phyloP scores from a whole-genome alignment of 169 alveolate species.

The Plasmodium malariae region DNA sequence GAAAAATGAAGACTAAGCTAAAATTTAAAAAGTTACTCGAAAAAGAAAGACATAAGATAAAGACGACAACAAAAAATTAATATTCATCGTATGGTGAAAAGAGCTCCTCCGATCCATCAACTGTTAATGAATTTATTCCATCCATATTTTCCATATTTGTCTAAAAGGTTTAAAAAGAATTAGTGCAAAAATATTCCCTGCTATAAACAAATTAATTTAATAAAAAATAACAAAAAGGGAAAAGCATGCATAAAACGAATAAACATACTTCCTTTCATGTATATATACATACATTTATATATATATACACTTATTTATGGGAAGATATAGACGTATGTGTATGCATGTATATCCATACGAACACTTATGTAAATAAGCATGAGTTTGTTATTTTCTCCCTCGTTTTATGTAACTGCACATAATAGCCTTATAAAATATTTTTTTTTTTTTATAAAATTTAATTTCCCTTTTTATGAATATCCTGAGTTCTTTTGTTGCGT shows the following conservation, averaged over 20 bases:
- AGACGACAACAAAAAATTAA: not conserved
- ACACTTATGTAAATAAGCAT: conserved; percentile 4
- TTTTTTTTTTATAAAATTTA: no score
- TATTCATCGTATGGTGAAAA: conserved; percentile 74
- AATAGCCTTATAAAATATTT: no score
- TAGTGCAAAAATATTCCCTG: not conserved
- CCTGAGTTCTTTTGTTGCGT: no score
- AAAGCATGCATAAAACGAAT: not conserved
- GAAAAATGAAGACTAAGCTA: not conserved
- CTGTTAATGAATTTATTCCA: not conserved
- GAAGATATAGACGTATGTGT: no score
- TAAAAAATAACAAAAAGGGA: not conserved
- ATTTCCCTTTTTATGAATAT: no score
- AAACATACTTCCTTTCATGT: not conserved
- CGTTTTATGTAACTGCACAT: no score
- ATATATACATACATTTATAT: no score
- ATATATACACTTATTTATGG: no score
- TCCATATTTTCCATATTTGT: conserved; percentile 1
- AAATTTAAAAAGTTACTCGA: not conserved
- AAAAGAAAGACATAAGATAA: conserved; percentile 2
- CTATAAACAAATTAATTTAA: not conserved
- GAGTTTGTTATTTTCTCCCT: no score
- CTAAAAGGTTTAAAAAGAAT: conserved; percentile 5
- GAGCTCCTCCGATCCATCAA: conserved; percentile 19
- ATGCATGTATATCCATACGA: not conserved